These are phyloP conservation scores for Talaromyces stipitatus DNA, from an alignment of 495 filamentous ascomycete species.

Conservation along the genomic window DNA sequence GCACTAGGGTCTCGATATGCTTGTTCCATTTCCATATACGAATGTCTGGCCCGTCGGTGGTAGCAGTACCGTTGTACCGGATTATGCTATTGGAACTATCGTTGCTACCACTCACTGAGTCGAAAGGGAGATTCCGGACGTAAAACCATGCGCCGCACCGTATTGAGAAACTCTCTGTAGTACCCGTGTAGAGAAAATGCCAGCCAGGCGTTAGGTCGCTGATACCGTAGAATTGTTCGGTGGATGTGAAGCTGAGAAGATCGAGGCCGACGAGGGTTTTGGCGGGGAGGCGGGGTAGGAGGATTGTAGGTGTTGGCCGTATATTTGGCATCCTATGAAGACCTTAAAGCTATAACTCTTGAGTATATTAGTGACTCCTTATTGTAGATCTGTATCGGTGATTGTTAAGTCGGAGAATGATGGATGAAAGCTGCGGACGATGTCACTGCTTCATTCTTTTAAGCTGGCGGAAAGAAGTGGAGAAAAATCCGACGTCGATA, in stretches of 20 bases:
- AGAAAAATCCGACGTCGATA: not conserved
- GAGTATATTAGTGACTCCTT: not conserved
- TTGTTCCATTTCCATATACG: slow-evolving; percentile 40
- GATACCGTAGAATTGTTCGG: slow-evolving; percentile 51
- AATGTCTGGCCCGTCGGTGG: slow-evolving; percentile 16
- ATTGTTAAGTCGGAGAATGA: not conserved
- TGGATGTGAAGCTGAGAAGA: slow-evolving; percentile 46
- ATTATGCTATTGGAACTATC: slow-evolving; percentile 10
- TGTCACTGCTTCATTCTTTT: not conserved
- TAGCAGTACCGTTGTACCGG: not conserved
- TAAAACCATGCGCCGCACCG: slow-evolving; percentile 58
- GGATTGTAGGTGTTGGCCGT: slow-evolving; percentile 35
- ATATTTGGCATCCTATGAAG: slow-evolving; percentile 13
- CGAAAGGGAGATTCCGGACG: slow-evolving; percentile 28
- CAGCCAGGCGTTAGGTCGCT: slow-evolving; percentile 48
- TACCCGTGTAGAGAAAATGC: slow-evolving; percentile 56
- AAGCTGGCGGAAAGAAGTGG: not conserved
- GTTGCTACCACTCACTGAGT: not conserved
- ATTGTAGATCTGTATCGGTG: not conserved
- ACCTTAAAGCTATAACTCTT: not conserved
- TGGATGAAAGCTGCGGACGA: not conserved
- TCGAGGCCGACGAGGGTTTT: slow-evolving; percentile 46
- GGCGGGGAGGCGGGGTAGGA: slow-evolving; percentile 39
- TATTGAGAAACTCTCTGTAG: slow-evolving; percentile 47
- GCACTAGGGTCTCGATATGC: slow-evolving; percentile 23